phyloP scores from a whole-genome alignment of 257 asterid species.

The Misopates orontium region DNA sequence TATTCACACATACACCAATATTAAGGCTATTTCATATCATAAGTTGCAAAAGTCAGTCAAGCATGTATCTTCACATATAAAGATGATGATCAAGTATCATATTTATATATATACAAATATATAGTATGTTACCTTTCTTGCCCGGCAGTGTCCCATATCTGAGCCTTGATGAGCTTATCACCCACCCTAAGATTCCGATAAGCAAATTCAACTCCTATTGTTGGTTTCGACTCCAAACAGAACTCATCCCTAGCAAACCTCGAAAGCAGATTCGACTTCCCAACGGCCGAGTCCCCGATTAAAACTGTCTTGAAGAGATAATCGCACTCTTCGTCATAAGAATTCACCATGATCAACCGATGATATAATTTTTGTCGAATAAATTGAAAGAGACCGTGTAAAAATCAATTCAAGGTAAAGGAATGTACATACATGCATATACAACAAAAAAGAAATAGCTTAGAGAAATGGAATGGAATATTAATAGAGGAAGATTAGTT shows the following conservation, averaged over 20 bases:
- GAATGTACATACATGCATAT: neutral
- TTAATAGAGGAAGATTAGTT: slow-evolving; percentile 4
- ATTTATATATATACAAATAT: too few species aligned
- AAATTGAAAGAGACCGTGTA: neutral
- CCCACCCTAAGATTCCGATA: slow-evolving; percentile 64
- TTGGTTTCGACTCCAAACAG: slow-evolving; percentile 76
- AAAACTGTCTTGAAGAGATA: slow-evolving; percentile 64
- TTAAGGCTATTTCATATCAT: too few species aligned
- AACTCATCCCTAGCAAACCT: slow-evolving; percentile 68
- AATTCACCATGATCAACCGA: slow-evolving; percentile 39
- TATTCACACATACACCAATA: too few species aligned
- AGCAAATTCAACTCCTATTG: slow-evolving; percentile 88
- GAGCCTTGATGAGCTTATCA: slow-evolving; percentile 82
- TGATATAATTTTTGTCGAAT: neutral
- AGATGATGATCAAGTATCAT: too few species aligned
- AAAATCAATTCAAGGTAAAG: neutral
- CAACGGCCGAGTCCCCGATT: slow-evolving; percentile 69
- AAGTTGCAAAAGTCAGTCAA: too few species aligned
- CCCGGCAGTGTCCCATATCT: slow-evolving; percentile 98
- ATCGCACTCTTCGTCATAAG: slow-evolving; percentile 82
- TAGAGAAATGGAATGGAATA: neutral
- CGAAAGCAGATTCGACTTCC: slow-evolving; percentile 64
- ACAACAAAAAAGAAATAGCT: neutral
- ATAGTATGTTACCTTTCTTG: slow-evolving; percentile 66
- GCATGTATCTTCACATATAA: too few species aligned